These are phyloP conservation scores for Coemansia sp. DNA, from an alignment of 192 early-diverging fungal genomes.

Conservation along the genomic window DNA sequence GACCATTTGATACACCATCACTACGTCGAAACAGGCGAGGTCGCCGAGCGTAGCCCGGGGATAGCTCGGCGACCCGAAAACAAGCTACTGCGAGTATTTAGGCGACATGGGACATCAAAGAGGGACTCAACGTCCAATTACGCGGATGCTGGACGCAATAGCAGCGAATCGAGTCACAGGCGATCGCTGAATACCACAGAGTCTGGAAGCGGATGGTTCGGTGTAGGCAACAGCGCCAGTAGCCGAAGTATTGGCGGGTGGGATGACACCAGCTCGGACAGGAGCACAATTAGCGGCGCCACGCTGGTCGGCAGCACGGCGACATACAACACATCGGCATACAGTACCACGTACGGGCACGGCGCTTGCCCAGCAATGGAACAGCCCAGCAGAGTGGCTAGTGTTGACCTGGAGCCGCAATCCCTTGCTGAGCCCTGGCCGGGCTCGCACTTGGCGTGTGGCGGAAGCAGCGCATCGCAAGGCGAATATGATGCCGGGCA, in stretches of 20 bases:
- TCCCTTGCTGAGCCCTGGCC: neutral
- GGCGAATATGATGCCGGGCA: neutral
- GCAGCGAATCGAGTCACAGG: neutral
- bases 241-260: constrained; percentile 15
- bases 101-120: neutral
- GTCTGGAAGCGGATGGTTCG: neutral
- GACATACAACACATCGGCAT: constrained; percentile 2
- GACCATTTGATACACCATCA: neutral
- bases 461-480: neutral
- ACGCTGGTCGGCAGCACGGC: constrained; percentile 26
- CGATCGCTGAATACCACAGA: neutral
- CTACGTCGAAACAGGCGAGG: neutral
- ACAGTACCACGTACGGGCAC: constrained; percentile 3
- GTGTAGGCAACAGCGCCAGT: neutral
- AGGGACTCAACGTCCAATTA: neutral
- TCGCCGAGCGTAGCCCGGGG: neutral
- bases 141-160: neutral
- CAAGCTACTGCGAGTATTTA: constrained; percentile 2
- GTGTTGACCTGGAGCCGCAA: neutral
- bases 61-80: neutral
- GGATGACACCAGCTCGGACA: constrained; percentile 16
- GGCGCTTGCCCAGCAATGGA: neutral
- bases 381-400: neutral
- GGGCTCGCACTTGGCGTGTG: neutral
- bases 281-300: constrained; percentile 26